Conservation (phyloP, 2,329 filamentous ascomycete genomes). For the Paracamarosporium sp. region DNA sequence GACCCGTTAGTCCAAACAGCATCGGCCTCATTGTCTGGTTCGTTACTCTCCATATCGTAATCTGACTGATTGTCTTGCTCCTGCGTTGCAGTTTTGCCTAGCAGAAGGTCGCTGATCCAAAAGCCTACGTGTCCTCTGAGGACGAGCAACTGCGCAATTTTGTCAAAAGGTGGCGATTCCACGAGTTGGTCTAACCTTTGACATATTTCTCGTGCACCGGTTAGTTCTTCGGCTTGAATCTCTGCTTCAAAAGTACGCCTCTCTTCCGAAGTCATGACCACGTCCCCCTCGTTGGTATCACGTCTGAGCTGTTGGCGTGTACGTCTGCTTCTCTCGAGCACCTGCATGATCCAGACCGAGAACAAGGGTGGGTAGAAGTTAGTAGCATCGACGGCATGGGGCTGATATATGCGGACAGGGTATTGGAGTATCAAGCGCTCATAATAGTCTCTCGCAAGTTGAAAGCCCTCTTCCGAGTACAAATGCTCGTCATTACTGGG, state of each 20-base stretch:
- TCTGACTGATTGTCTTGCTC: slow-evolving; percentile 22
- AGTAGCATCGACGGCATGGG: slow-evolving; percentile 67
- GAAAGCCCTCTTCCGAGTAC: slow-evolving; percentile 57
- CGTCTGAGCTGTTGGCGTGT: slow-evolving; percentile 29
- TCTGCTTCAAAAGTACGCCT: slow-evolving; percentile 36
- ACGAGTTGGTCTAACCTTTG: slow-evolving; percentile 74
- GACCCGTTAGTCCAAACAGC: slow-evolving; percentile 21
- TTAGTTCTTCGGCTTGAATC: slow-evolving; percentile 61
- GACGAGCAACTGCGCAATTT: slow-evolving; percentile 70
- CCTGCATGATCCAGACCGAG: slow-evolving; percentile 79
- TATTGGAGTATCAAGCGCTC: slow-evolving; percentile 79
- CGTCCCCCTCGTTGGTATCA: slow-evolving; percentile 15
- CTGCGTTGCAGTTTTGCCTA: slow-evolving; percentile 35
- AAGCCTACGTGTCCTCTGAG: slow-evolving; percentile 76
- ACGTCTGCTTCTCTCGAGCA: slow-evolving; percentile 65
- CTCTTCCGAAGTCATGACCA: slow-evolving; percentile 15
- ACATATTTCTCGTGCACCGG: slow-evolving; percentile 68
- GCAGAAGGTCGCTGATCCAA: slow-evolving; percentile 74
- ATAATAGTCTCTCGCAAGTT: slow-evolving; percentile 72
- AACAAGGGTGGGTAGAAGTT: slow-evolving; percentile 86
- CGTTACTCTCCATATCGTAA: background rate
- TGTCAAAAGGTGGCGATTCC: slow-evolving; percentile 72
- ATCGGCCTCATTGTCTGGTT: slow-evolving; percentile 11
- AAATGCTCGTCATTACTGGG: slow-evolving; percentile 8
- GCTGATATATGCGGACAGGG: slow-evolving; percentile 67